Evolutionary conservation across 371 early-diverging fungal species (phyloP).

Genomic region (Lichtheimia ramosa): DNA sequence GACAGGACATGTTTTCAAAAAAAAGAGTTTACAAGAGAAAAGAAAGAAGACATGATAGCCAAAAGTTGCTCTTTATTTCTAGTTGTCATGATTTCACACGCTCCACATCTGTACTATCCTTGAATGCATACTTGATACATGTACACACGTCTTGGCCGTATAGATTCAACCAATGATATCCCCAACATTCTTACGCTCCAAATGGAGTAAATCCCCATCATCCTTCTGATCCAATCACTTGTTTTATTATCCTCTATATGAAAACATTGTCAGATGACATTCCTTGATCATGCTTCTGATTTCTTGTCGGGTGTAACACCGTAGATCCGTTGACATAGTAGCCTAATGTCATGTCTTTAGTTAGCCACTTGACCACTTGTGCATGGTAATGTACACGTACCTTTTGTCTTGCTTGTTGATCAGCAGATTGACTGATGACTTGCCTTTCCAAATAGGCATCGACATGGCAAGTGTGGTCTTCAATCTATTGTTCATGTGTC

Average conservation of each 20-base stretch:
- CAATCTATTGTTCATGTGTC: slow-evolving; percentile 12
- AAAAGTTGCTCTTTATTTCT: too few species aligned
- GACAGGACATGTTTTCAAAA: neutral
- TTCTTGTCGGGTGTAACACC: slow-evolving; percentile 33
- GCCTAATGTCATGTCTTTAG: slow-evolving; percentile 12
- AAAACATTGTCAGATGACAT: too few species aligned
- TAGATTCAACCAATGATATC: too few species aligned
- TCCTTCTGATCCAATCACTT: too few species aligned
- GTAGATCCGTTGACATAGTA: slow-evolving; percentile 45
- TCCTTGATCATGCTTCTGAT: too few species aligned
- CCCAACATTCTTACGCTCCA: too few species aligned
- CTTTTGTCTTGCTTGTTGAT: slow-evolving; percentile 73
- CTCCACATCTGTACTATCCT: too few species aligned
- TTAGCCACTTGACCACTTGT: neutral
- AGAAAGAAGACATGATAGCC: neutral
- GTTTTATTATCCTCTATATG: too few species aligned
- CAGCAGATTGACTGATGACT: slow-evolving; percentile 68
- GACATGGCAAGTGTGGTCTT: slow-evolving; percentile 46
- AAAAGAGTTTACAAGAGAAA: neutral
- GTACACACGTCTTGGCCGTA: too few species aligned
- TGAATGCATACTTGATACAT: too few species aligned
- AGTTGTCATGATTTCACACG: too few species aligned
- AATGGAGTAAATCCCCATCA: too few species aligned
- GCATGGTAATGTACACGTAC: slow-evolving; percentile 18
- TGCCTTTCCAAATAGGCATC: slow-evolving; percentile 79